Conservation (phyloP, 2,329 filamentous ascomycete genomes). For the Fusarium anguioides region DNA sequence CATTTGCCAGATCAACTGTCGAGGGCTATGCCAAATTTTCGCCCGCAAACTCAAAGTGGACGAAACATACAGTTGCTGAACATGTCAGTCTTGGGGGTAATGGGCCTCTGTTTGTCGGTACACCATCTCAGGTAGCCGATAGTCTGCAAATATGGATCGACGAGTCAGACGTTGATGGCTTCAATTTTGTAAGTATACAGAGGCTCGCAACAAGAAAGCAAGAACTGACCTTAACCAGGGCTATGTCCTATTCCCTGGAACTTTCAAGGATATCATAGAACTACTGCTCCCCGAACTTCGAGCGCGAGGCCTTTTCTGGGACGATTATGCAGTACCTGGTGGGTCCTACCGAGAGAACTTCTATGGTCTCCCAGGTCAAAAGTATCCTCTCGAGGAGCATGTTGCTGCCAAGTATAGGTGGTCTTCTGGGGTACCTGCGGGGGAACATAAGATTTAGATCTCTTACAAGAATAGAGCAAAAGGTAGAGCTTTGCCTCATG, state of each 20-base stretch:
- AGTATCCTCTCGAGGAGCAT: constrained; percentile 63
- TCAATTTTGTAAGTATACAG: constrained; percentile 72
- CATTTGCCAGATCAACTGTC: constrained; percentile 58
- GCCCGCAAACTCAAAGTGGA: constrained; percentile 74
- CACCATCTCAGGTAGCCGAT: constrained; percentile 72
- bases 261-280: constrained; percentile 75
- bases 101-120: constrained; percentile 73
- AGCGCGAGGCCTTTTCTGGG: constrained; percentile 67
- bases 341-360: constrained; percentile 72
- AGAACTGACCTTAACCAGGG: constrained; percentile 51
- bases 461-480: too few species aligned
- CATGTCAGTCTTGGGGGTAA: constrained; percentile 76
- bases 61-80: constrained; percentile 75
- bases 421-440: constrained; percentile 40
- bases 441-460: constrained; percentile 38
- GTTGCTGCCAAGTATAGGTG: constrained; percentile 62
- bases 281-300: constrained; percentile 72
- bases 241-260: constrained; percentile 74
- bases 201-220: rapidly evolving
- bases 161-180: constrained; percentile 78
- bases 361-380: constrained; percentile 62
- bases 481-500: too few species aligned
- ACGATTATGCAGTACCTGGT: constrained; percentile 63
- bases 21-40: constrained; percentile 67
- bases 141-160: constrained; percentile 73